phyloP scores from a whole-genome alignment of 2,329 filamentous ascomycete species.

The Hypoxylon sp. region DNA sequence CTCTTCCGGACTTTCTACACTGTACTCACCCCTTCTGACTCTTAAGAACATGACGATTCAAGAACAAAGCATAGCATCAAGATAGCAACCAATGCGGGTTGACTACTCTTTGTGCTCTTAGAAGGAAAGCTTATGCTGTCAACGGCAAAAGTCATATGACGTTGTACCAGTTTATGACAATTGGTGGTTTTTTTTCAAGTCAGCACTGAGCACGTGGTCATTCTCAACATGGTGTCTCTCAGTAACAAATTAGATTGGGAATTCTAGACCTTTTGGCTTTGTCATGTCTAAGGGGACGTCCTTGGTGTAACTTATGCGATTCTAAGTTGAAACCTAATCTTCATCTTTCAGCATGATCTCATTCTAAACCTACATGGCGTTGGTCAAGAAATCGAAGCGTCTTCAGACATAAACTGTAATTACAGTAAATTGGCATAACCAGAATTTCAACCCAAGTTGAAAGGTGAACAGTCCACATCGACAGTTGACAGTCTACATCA shows the following conservation, averaged over 20 bases:
- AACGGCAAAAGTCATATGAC: conserved; percentile 8
- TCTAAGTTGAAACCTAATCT: not conserved
- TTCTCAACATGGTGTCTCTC: not conserved
- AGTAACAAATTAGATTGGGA: conserved; percentile 1
- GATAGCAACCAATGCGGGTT: conserved; percentile 2
- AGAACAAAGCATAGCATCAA: conserved; percentile 24
- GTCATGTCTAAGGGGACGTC: not conserved
- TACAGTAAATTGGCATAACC: too few species aligned
- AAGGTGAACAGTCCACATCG: too few species aligned
- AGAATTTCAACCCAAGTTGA: too few species aligned
- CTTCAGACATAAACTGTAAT: not conserved
- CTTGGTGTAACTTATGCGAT: not conserved
- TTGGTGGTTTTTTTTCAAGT: conserved; percentile 6
- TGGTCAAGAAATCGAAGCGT: too few species aligned
- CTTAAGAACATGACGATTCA: conserved; percentile 27
- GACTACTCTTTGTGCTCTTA: conserved; percentile 16
- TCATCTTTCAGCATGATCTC: not conserved
- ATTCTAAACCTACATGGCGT: not conserved
- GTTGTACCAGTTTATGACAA: not conserved
- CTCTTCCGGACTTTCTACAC: conserved; percentile 7
- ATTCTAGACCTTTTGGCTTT: not conserved
- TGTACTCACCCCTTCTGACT: conserved; percentile 17
- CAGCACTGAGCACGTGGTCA: conserved; percentile 22
- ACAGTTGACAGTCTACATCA: too few species aligned
- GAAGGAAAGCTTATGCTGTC: not conserved